phyloP scores from a whole-genome alignment of 2,329 filamentous ascomycete genomes.

The Trichophyton equinum region DNA sequence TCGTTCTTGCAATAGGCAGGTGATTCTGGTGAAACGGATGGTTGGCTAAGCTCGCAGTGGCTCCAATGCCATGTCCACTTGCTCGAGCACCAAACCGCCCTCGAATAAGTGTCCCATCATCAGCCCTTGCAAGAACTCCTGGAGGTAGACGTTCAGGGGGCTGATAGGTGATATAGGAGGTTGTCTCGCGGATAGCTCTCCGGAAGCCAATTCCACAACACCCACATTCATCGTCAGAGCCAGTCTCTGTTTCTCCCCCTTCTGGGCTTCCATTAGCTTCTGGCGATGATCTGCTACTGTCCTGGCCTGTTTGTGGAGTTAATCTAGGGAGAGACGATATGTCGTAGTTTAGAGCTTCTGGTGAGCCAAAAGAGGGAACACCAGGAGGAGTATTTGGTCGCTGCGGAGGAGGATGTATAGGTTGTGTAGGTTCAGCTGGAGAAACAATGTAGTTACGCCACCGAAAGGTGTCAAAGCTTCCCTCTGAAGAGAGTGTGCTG shows the following conservation, averaged over 20 bases:
- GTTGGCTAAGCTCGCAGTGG: slow-evolving; percentile 18
- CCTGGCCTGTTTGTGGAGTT: slow-evolving; percentile 2
- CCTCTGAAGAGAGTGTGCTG: slow-evolving; percentile 17
- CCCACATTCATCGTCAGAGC: not conserved
- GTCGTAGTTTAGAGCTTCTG: slow-evolving; percentile 25
- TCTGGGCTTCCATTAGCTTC: not conserved
- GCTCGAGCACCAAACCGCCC: slow-evolving; percentile 30
- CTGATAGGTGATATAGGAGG: slow-evolving; percentile 18
- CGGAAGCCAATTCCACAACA: slow-evolving; percentile 11
- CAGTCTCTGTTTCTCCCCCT: not conserved
- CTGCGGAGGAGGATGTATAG: slow-evolving; percentile 27
- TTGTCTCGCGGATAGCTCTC: slow-evolving; percentile 22
- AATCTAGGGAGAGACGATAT: slow-evolving; percentile 5
- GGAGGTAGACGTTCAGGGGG: slow-evolving; percentile 11
- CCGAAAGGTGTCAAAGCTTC: slow-evolving; percentile 14
- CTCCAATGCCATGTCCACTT: slow-evolving; percentile 30
- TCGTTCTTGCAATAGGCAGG: slow-evolving; percentile 17
- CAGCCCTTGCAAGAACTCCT: slow-evolving; percentile 24
- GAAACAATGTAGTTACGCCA: slow-evolving; percentile 19
- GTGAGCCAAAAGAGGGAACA: slow-evolving; percentile 32
- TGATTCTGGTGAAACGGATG: slow-evolving; percentile 26
- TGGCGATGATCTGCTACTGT: slow-evolving; percentile 3
- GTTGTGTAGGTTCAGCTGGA: slow-evolving; percentile 23
- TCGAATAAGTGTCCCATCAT: slow-evolving; percentile 31
- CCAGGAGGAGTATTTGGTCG: slow-evolving; percentile 33